Conservation (phyloP, 2,329 filamentous ascomycete species). For the Shiraia sp. region DNA sequence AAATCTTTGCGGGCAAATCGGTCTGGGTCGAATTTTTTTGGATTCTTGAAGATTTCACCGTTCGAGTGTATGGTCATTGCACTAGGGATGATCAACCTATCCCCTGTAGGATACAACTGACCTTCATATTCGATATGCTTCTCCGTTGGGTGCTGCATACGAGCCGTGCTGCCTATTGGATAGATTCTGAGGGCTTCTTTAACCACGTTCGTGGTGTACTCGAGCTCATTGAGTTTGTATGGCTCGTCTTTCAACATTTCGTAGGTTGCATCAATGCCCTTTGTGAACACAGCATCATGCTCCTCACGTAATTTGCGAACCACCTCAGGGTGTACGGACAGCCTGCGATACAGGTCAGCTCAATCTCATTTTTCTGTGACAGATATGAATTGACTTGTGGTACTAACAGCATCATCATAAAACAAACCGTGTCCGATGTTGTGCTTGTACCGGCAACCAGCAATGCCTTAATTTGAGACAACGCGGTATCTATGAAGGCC, state of each 20-base stretch:
- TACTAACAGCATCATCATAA: conserved; percentile 27
- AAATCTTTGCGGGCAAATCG: conserved; percentile 46
- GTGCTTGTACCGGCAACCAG: conserved; percentile 52
- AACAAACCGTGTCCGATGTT: conserved; percentile 40
- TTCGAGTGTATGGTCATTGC: conserved; percentile 43
- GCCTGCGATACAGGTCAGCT: conserved; percentile 1
- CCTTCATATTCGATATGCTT: conserved; percentile 45
- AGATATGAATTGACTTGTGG: not conserved
- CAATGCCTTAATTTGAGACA: conserved; percentile 46
- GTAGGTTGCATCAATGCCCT: conserved; percentile 44
- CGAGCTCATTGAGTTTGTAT: conserved; percentile 54
- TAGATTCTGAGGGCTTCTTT: conserved; percentile 59
- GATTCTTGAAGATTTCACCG: conserved; percentile 28
- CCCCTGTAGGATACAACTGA: conserved; percentile 49
- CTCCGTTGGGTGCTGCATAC: conserved; percentile 42
- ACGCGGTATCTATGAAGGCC: conserved; percentile 40
- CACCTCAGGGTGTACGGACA: conserved; percentile 32
- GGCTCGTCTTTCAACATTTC: conserved; percentile 49
- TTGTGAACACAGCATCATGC: conserved; percentile 57
- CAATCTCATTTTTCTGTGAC: no score
- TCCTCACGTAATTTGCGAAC: conserved; percentile 48
- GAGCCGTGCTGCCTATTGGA: conserved; percentile 53
- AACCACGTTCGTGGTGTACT: conserved; percentile 57
- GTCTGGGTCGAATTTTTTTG: conserved; percentile 37
- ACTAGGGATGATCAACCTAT: conserved; percentile 49